Percentiles rank a stretch among this genome's conserved stretches.
These are phyloP conservation scores for Gossypium aridum DNA, from an alignment of 441 rosid genomes.

Conservation along the genomic window DNA sequence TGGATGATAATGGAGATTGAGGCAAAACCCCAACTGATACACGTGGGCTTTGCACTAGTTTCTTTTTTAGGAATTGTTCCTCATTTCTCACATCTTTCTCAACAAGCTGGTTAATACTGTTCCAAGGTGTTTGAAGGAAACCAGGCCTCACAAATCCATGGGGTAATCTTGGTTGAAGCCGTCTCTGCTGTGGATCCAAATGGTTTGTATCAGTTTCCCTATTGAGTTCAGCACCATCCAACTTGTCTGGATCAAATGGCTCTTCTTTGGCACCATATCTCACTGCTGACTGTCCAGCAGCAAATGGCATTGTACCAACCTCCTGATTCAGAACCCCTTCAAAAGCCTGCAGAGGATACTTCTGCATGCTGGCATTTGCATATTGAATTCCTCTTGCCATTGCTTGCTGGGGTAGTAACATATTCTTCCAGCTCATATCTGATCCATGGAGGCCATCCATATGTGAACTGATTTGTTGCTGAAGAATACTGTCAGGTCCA, in stretches of 20 bases:
- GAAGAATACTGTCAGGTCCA: constrained; percentile 62
- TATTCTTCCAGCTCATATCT: constrained; percentile 64
- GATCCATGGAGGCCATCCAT: constrained; percentile 57
- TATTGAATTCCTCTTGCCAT: constrained; percentile 64
- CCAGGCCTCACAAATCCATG: constrained; percentile 51
- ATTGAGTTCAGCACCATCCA: constrained; percentile 41
- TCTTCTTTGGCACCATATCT: constrained; percentile 70
- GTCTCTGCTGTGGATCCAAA: constrained; percentile 49
- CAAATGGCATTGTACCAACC: constrained; percentile 45
- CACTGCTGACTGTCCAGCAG: constrained; percentile 53
- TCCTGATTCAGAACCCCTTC: constrained; percentile 72
- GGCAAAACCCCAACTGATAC: constrained; percentile 71
- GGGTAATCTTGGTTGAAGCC: constrained; percentile 53
- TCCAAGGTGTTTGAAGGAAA: constrained; percentile 65
- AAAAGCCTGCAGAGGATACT: constrained; percentile 61
- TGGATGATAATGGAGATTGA: constrained; percentile 92
- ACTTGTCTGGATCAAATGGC: constrained; percentile 63
- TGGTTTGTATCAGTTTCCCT: constrained; percentile 57
- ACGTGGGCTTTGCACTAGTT: constrained; percentile 82
- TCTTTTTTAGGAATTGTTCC: constrained; percentile 68
- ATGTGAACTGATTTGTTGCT: constrained; percentile 51
- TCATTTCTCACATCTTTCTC: constrained; percentile 70
- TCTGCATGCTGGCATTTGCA: constrained; percentile 50
- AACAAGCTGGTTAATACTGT: constrained; percentile 53
- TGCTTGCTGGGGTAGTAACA: constrained; percentile 50